Base-by-base conservation (phyloP, 2,329 filamentous ascomycete genomes). In the Xylariaceae sp. region DNA sequence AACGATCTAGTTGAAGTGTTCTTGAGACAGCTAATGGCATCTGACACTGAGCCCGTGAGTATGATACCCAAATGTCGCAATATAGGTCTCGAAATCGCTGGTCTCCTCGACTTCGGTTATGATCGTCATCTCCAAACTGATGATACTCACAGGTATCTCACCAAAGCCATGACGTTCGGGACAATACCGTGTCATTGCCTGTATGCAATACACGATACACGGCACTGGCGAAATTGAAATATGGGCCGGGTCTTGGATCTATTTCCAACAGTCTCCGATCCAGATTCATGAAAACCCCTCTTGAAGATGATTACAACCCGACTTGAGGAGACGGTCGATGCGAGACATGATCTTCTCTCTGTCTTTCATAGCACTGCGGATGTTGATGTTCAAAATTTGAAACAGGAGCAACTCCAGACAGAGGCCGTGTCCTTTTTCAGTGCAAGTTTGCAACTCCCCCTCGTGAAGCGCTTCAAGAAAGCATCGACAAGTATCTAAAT, bases 361-460 rank as follows among this genome's bases (percentile, higher is more conserved):
- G 55, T 60, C 32, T 47, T 62, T 11, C 35, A n/a, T 37, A 11
- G 35, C 12, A 37, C 35, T 3, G 57, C 57, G 1, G 51, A 58
- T 8, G 46, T 29, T 11, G 35, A 37, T 11, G 1, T 27, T 63
- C 5, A 57, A 50, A n/a, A 53, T 53, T 37, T 37, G 35, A 37
- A 41, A 53, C 48, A 12, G 54, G 51, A 46, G 27, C 49, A 52
- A 29, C 70, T 78, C 9, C 75, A 74, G 72, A 71, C 70, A 12
- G 74, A 77, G 56, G 73, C 74, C 2, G 74, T 76, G 47, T 70
- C 74, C 1, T 69, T 78, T 48, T 52, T 57, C 26, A 46, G 57
- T 32, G 58, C 57, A 29, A 57, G 61, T 55, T 26, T 27, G 27
- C 29, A 29, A 12, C 30, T 19, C 19, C 37, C n/a, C 12, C 44